Evolutionary conservation across 2,329 filamentous ascomycete species (phyloP).

Genomic region (Fusarium sp.): DNA sequence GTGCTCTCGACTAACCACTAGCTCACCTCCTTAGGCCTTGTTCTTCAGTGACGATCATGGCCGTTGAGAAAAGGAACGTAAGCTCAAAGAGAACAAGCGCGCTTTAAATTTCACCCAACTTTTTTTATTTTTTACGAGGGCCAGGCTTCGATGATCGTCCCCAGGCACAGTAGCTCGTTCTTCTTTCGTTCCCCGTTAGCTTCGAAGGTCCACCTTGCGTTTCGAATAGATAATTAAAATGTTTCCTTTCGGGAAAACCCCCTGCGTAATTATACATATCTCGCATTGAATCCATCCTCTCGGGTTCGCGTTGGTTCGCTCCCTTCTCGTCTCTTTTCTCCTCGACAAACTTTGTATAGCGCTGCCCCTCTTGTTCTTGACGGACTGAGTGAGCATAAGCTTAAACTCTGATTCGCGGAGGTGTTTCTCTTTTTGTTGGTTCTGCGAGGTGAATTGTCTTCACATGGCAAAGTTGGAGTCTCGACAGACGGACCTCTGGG

Average conservation of each 20-base stretch:
- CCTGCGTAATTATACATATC: constrained; percentile 24
- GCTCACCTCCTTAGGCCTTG: background rate
- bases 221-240: constrained; percentile 3
- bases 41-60: background rate
- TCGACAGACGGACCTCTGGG: constrained; percentile 31
- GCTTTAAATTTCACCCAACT: background rate
- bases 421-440: background rate
- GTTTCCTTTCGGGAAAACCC: background rate
- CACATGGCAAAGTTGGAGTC: constrained; percentile 19
- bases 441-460: background rate
- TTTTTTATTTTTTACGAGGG: background rate
- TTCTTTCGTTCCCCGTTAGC: background rate
- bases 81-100: background rate
- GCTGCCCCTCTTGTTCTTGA: constrained; percentile 14
- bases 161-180: background rate
- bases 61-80: background rate
- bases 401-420: background rate
- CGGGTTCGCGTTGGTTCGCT: constrained; percentile 16
- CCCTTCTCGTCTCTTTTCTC: background rate
- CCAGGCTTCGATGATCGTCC: background rate
- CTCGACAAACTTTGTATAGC: background rate
- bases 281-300: constrained; percentile 2
- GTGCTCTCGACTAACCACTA: background rate
- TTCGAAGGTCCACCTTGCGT: background rate
- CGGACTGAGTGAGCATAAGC: background rate